phyloP scores from a whole-genome alignment of 1,139 yeast species.

The Meyerozyma carpophila region DNA sequence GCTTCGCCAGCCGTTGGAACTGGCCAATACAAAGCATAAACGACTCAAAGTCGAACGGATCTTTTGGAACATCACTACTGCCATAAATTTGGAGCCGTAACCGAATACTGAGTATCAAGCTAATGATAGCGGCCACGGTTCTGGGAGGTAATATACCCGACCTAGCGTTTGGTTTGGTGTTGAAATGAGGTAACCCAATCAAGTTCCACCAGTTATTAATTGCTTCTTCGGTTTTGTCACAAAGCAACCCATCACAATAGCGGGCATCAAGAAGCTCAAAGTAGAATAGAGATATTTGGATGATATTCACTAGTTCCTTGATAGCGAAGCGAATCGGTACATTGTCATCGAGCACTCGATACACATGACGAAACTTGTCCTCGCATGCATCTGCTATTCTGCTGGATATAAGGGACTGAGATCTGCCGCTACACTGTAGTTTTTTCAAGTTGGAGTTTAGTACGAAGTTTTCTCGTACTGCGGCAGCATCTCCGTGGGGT shows the following conservation, averaged over 20 bases:
- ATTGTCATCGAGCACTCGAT: conserved; percentile 43
- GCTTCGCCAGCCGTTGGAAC: conserved; percentile 64
- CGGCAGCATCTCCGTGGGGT: conserved; percentile 54
- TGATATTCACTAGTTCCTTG: conserved; percentile 63
- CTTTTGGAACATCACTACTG: conserved; percentile 78
- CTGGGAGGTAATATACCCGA: conserved; percentile 58
- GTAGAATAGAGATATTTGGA: conserved; percentile 74
- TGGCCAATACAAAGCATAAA: conserved; percentile 58
- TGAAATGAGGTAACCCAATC: conserved; percentile 62
- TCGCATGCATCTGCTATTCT: conserved; percentile 72
- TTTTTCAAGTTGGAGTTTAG: conserved; percentile 74
- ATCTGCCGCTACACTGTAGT: conserved; percentile 80
- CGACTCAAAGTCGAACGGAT: conserved; percentile 72
- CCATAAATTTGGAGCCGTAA: conserved; percentile 62
- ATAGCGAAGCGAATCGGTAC: conserved; percentile 64
- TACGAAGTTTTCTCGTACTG: conserved; percentile 52
- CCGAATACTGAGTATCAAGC: conserved; percentile 57
- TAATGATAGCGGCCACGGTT: conserved; percentile 49
- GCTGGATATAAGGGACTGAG: conserved; percentile 58
- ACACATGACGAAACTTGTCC: conserved; percentile 77
- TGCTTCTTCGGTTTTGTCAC: conserved; percentile 71
- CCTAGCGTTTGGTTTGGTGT: conserved; percentile 36
- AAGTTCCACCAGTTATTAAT: conserved; percentile 77
- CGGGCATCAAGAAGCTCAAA: conserved; percentile 66
- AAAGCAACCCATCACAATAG: conserved; percentile 78